Percentiles rank a stretch among this genome's conserved stretches.
Evolutionary conservation across 345 rosid genomes (phyloP).

Genomic region (Populus davidiana): DNA sequence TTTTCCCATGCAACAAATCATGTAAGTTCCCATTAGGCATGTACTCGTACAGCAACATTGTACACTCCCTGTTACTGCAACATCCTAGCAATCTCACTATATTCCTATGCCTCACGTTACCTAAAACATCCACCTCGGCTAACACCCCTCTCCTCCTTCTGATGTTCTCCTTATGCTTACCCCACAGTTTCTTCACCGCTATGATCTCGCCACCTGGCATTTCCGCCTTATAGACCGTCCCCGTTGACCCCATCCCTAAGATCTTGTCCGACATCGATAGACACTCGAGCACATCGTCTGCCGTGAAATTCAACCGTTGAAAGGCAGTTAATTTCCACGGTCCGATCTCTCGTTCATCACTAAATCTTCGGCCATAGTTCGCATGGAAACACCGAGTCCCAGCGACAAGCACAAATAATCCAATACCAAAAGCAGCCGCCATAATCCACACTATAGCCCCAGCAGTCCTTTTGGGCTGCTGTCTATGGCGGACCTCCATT

Average conservation of each 20-base stretch:
- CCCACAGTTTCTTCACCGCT: conserved; percentile 97
- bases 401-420: conserved; percentile 69
- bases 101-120: conserved; percentile 84
- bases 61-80: conserved; percentile 82
- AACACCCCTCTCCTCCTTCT: conserved; percentile 75
- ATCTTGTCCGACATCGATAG: conserved; percentile 66
- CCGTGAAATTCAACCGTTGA: conserved; percentile 82
- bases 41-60: conserved; percentile 92
- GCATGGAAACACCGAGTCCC: conserved; percentile 71
- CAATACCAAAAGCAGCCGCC: conserved; percentile 84
- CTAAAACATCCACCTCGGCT: conserved; percentile 91
- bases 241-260: conserved; percentile 91
- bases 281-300: conserved; percentile 82
- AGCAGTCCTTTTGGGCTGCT: conserved; percentile 55
- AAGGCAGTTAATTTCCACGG: conserved; percentile 95
- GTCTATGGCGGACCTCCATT: conserved; percentile 27
- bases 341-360: conserved; percentile 49
- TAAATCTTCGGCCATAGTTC: conserved; percentile 39
- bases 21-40: conserved; percentile 94
- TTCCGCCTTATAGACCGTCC: conserved; percentile 87
- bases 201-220: conserved; percentile 94
- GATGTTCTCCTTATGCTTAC: conserved; percentile 66
- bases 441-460: conserved; percentile 91
- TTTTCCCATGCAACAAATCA: conserved; percentile 73
- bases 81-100: conserved; percentile 90